Evolutionary conservation across 1,139 yeast species (phyloP).

Genomic region (Pneumocystis oryctolagi): DNA sequence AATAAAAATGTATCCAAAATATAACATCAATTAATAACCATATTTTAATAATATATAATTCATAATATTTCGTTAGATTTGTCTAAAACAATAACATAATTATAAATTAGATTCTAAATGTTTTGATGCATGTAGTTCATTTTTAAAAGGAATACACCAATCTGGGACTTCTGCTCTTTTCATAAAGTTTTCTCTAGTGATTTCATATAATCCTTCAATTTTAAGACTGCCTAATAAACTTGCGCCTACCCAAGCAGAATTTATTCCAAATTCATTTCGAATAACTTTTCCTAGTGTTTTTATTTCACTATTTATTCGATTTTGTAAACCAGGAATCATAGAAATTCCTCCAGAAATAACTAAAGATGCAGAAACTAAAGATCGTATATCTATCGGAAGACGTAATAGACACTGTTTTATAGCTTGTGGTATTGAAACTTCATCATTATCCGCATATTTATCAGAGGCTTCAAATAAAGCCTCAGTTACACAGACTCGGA

Average conservation of each 20-base stretch:
- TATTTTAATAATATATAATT: neutral
- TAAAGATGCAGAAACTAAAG: slow-evolving; percentile 2
- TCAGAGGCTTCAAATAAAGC: slow-evolving; percentile 7
- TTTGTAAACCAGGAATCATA: slow-evolving; percentile 6
- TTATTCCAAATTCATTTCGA: neutral
- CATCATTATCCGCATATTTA: slow-evolving; percentile 9
- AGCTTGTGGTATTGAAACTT: slow-evolving; percentile 3
- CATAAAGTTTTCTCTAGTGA: neutral
- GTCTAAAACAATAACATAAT: neutral
- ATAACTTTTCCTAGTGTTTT: slow-evolving; percentile 1
- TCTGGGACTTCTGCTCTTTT: neutral
- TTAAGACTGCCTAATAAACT: slow-evolving; percentile 2
- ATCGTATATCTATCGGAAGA: slow-evolving; percentile 7
- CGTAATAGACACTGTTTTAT: slow-evolving; percentile 1
- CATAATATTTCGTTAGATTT: neutral
- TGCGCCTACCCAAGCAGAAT: slow-evolving; percentile 1
- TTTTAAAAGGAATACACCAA: neutral
- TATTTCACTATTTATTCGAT: slow-evolving; percentile 6
- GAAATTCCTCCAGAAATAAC: slow-evolving; percentile 7
- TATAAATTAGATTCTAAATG: neutral
- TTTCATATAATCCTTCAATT: slow-evolving; percentile 1
- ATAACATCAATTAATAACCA: neutral
- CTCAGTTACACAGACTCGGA: slow-evolving; percentile 6
- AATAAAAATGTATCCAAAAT: neutral
- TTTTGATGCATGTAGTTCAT: neutral